A percentile compares a stretch with the other conserved stretches of the same genome.
Evolutionary conservation across 1,139 yeast species (phyloP).

Genomic region (Candida tetrigidarum): DNA sequence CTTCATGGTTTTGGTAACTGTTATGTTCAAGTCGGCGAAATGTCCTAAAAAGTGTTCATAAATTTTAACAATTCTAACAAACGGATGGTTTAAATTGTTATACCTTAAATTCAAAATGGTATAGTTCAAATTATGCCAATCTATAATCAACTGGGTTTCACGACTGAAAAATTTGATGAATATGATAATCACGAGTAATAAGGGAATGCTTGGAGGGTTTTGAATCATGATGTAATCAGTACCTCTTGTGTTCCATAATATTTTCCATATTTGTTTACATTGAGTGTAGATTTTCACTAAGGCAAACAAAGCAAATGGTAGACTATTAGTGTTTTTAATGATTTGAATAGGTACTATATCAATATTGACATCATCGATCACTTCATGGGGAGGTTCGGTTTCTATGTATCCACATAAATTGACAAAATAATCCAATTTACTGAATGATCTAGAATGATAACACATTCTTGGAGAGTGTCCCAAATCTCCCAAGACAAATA

Average conservation of each 20-base stretch:
- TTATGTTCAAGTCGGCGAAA: conserved; percentile 63
- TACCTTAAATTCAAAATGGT: conserved; percentile 76
- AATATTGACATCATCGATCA: conserved; percentile 54
- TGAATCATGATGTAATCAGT: conserved; percentile 77
- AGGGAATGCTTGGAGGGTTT: conserved; percentile 94
- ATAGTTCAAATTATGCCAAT: conserved; percentile 97
- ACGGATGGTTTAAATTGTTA: conserved; percentile 54
- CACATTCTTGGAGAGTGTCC: conserved; percentile 97
- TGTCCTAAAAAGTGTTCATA: conserved; percentile 66
- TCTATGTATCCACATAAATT: conserved; percentile 86
- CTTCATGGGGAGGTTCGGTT: conserved; percentile 52
- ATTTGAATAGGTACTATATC: conserved; percentile 55
- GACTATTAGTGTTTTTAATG: conserved; percentile 40
- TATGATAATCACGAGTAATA: conserved; percentile 64
- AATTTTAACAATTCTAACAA: conserved; percentile 60
- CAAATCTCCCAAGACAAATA: conserved; percentile 88
- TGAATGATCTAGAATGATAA: conserved; percentile 84
- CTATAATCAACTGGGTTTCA: conserved; percentile 70
- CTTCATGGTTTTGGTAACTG: conserved; percentile 83
- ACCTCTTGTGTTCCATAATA: conserved; percentile 57
- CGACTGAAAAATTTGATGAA: conserved; percentile 59
- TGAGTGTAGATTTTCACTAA: conserved; percentile 63
- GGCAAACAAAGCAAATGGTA: conserved; percentile 67
- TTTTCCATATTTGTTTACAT: conserved; percentile 42
- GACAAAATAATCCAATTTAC: conserved; percentile 72